Conservation (phyloP, 148 eudicot genomes). For the Fallopia convolvulus region DNA sequence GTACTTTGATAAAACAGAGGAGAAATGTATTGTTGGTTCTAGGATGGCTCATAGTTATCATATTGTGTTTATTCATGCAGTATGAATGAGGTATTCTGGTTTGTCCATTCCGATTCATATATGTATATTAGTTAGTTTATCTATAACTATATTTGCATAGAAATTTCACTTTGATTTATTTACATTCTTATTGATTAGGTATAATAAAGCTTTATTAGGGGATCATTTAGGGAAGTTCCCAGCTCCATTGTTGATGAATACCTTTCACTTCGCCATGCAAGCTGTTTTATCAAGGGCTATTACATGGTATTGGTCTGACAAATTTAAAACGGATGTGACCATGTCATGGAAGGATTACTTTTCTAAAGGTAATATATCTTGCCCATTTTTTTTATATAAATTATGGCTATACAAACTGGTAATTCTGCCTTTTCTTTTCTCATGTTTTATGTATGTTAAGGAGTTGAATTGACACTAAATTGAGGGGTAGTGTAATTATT, state of each 20-base stretch:
- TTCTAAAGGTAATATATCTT: slow-evolving; percentile 45
- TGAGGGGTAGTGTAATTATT: not conserved
- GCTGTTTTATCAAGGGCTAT: slow-evolving; percentile 79
- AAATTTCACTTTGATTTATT: slow-evolving; percentile 2
- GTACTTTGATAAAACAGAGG: not conserved
- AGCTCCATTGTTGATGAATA: slow-evolving; percentile 93
- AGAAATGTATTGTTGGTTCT: not conserved
- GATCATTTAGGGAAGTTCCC: slow-evolving; percentile 93
- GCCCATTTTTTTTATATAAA: not conserved
- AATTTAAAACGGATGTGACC: slow-evolving; percentile 44
- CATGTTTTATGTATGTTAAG: not conserved
- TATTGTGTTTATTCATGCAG: not conserved
- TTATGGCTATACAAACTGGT: not conserved
- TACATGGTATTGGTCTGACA: slow-evolving; percentile 76
- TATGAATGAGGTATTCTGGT: not conserved
- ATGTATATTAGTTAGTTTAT: not conserved
- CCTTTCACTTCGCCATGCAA: slow-evolving; percentile 93
- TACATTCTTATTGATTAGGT: slow-evolving; percentile 37
- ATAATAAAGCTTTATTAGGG: slow-evolving; percentile 84
- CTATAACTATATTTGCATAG: not conserved
- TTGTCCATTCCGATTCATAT: not conserved
- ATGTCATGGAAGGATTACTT: slow-evolving; percentile 95
- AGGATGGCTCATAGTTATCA: not conserved
- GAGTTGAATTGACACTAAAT: not conserved
- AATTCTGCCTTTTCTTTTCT: not conserved